Conservation (phyloP, 2,329 filamentous ascomycete genomes). For the Trichoderma koningiopsis region DNA sequence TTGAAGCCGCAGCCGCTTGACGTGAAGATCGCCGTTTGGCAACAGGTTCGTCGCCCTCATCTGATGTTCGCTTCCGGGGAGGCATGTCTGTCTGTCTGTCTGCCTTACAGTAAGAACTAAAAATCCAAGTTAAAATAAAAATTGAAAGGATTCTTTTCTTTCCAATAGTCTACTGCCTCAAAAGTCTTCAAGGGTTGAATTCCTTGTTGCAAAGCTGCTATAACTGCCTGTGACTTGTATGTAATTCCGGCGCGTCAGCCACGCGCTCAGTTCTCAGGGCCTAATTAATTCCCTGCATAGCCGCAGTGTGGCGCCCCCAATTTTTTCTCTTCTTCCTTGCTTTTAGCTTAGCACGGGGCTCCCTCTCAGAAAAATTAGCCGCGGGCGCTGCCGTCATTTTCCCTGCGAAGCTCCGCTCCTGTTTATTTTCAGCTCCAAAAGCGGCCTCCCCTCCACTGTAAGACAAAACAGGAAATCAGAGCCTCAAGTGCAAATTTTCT, state of each 20-base stretch:
- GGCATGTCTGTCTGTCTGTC: slow-evolving; percentile 27
- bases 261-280: not conserved
- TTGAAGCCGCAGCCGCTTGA: slow-evolving; percentile 26
- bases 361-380: not conserved
- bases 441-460: slow-evolving; percentile 12
- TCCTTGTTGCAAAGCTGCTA: not conserved
- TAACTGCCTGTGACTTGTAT: not conserved
- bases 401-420: not conserved
- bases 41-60: slow-evolving; percentile 29
- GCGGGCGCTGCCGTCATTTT: not conserved
- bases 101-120: not conserved
- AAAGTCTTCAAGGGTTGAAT: not conserved
- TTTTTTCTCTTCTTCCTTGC: not conserved
- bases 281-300: not conserved
- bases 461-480: not conserved
- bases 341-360: not conserved
- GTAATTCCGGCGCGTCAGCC: slow-evolving; percentile 4
- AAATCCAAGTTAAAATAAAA: not conserved
- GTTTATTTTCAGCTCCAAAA: not conserved
- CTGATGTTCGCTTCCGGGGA: slow-evolving; percentile 29
- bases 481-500: not conserved
- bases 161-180: not conserved
- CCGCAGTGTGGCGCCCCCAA: not conserved
- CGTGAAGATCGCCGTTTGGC: slow-evolving; percentile 36
- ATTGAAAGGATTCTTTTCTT: not conserved